Conservation (phyloP, 306 rosid species). For the Prunus campanulata region DNA sequence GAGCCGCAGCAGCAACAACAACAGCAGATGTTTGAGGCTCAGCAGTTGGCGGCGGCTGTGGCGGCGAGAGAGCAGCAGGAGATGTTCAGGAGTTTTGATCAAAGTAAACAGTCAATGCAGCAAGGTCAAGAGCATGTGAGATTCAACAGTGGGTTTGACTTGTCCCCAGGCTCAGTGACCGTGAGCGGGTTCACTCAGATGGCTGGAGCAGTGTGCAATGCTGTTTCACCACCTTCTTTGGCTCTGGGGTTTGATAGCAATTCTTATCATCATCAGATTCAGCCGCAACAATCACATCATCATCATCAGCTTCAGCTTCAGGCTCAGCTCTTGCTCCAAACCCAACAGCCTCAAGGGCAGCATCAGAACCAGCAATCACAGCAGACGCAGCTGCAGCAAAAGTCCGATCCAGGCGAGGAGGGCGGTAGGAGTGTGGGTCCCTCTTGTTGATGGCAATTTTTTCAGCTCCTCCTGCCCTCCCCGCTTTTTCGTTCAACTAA, state of each 20-base stretch:
- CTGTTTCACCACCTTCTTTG: conserved; percentile 62
- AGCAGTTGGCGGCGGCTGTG: conserved; percentile 60
- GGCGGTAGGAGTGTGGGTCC: conserved; percentile 63
- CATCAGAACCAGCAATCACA: conserved; percentile 43
- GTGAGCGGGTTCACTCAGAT: conserved; percentile 53
- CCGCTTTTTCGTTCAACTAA: conserved; percentile 28
- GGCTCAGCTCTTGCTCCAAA: conserved; percentile 63
- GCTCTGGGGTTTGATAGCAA: conserved; percentile 65
- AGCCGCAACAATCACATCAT: conserved; percentile 29
- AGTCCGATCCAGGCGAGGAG: conserved; percentile 47
- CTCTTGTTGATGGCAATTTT: conserved; percentile 43
- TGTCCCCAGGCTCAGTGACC: conserved; percentile 38
- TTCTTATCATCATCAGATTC: conserved; percentile 49
- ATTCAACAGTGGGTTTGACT: conserved; percentile 61
- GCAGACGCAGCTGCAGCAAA: conserved; percentile 31
- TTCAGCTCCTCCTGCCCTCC: conserved; percentile 24
- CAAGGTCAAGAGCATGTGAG: conserved; percentile 49
- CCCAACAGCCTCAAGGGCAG: conserved; percentile 45
- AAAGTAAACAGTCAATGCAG: conserved; percentile 14
- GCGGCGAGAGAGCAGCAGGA: conserved; percentile 74
- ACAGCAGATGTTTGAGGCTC: conserved; percentile 63
- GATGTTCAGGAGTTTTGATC: conserved; percentile 44
- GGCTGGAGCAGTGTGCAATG: not conserved
- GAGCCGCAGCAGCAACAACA: conserved; percentile 42
- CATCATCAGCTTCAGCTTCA: conserved; percentile 42